Evolutionary conservation across 306 rosid species (phyloP).

Genomic region (Trichosanthes cucumerina): DNA sequence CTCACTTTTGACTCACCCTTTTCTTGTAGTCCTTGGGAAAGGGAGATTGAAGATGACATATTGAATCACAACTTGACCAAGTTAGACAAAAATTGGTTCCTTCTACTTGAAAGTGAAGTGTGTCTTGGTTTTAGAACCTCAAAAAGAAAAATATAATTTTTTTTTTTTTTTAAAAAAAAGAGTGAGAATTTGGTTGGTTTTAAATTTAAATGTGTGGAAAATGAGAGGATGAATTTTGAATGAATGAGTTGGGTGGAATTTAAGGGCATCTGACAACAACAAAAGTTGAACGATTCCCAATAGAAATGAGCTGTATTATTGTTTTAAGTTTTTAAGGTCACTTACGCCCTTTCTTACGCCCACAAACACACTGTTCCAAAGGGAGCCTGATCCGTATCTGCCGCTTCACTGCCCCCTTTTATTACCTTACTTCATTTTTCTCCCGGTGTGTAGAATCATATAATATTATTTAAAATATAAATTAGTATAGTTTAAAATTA

Average conservation of each 20-base stretch:
- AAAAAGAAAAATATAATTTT: too few relatives aligned
- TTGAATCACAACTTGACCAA: not conserved
- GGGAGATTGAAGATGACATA: not conserved
- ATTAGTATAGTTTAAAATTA: too few relatives aligned
- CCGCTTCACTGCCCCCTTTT: not conserved
- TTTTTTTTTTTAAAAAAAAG: too few relatives aligned
- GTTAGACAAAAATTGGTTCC: not conserved
- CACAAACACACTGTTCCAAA: not conserved
- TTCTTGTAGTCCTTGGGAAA: not conserved
- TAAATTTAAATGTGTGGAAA: not conserved
- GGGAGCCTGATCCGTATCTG: slow-evolving; percentile 1
- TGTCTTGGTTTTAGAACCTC: not conserved
- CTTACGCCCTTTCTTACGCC: not conserved
- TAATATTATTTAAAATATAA: too few relatives aligned
- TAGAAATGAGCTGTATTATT: not conserved
- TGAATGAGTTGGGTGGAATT: not conserved
- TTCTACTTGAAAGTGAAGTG: not conserved
- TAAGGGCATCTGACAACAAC: slow-evolving; percentile 1
- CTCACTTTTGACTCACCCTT: not conserved
- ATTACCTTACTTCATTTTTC: not conserved
- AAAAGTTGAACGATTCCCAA: not conserved
- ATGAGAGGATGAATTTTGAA: not conserved
- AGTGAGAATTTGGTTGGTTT: not conserved
- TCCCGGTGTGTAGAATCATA: too few relatives aligned
- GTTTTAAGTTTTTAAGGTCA: not conserved